Evolutionary conservation across 371 early-diverging fungal species (phyloP).

Genomic region (Apophysomyces trapeziformis): DNA sequence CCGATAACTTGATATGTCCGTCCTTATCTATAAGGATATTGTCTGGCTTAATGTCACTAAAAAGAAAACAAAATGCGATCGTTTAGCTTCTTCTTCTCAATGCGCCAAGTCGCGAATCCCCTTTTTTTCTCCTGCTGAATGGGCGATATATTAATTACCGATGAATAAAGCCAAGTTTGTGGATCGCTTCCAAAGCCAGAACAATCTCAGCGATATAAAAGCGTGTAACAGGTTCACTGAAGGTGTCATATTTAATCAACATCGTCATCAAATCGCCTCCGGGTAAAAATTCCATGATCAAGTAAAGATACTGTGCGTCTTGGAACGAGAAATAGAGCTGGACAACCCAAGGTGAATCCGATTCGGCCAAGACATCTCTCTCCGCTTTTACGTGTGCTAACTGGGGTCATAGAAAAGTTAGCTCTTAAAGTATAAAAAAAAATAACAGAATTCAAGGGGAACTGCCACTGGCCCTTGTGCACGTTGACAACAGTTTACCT

Average conservation of each 20-base stretch:
- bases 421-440: slow-evolving; percentile 33
- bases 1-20: slow-evolving; percentile 92
- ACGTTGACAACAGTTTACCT: slow-evolving; percentile 53
- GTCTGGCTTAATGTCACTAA: slow-evolving; percentile 88
- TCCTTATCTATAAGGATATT: slow-evolving; percentile 85
- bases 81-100: no score
- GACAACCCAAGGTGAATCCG: slow-evolving; percentile 98
- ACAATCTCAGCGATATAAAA: slow-evolving; percentile 99
- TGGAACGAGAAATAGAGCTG: slow-evolving; percentile 96
- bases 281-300: slow-evolving; percentile 98
- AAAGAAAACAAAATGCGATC: slow-evolving; percentile 26
- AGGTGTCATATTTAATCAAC: slow-evolving; percentile 95
- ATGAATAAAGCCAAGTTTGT: slow-evolving; percentile 96
- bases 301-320: slow-evolving; percentile 90
- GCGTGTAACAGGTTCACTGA: slow-evolving; percentile 95
- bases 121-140: no score
- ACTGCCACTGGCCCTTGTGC: neutral
- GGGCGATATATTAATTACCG: slow-evolving; percentile 56
- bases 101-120: no score
- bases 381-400: slow-evolving; percentile 97
- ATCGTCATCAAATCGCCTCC: slow-evolving; percentile 99
- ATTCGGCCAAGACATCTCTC: slow-evolving; percentile 96
- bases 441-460: neutral
- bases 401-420: neutral
- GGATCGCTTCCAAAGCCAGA: slow-evolving; percentile 94